phyloP scores from a whole-genome alignment of 1,139 yeast species.

The Groenewaldozyma auringiensis region DNA sequence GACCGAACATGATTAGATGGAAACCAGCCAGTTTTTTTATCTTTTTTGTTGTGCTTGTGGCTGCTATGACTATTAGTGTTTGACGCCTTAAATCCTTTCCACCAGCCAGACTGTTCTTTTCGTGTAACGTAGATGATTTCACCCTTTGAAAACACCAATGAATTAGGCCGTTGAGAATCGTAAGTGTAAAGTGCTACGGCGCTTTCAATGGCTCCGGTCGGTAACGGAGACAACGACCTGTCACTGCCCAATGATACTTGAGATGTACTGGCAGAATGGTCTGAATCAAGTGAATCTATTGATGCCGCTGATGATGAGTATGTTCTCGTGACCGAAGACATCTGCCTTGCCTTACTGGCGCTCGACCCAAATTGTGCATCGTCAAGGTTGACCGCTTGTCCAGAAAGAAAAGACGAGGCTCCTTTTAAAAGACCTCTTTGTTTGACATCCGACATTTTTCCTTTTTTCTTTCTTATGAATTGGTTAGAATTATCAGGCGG shows the following conservation, averaged over 20 bases:
- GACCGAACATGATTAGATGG: constrained; percentile 26
- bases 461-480: too few relatives aligned
- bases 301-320: not conserved
- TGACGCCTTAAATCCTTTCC: constrained; percentile 28
- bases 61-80: too few relatives aligned
- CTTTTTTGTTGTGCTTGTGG: constrained; percentile 21
- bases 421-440: too few relatives aligned
- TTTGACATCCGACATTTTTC: not conserved
- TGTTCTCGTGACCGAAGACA: not conserved
- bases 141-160: constrained; percentile 48
- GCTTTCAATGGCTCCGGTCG: constrained; percentile 15
- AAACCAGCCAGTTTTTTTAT: constrained; percentile 29
- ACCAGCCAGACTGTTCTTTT: constrained; percentile 38
- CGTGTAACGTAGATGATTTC: constrained; percentile 58
- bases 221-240: not conserved
- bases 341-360: not conserved
- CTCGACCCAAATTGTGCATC: not conserved
- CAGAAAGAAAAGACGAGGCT: not conserved
- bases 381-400: not conserved
- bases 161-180: constrained; percentile 58
- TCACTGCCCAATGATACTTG: not conserved
- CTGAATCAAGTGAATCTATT: not conserved
- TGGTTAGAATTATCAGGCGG: too few relatives aligned
- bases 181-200: constrained; percentile 56
- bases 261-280: not conserved